Evolutionary conservation across 2,329 filamentous ascomycete genomes (phyloP).

Genomic region (Mariannaea sp.): DNA sequence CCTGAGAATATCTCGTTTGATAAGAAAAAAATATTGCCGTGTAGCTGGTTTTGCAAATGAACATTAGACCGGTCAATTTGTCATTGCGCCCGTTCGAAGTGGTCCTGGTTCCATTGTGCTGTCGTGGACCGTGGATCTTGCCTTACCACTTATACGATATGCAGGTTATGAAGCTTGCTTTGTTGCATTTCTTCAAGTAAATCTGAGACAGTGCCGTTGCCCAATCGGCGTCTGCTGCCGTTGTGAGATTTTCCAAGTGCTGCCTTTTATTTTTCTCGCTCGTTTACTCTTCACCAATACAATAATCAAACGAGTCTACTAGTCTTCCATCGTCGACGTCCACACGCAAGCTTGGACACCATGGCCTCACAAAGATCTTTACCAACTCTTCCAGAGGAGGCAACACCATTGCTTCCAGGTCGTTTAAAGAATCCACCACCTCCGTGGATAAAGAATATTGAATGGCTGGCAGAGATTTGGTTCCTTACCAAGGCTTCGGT

Average conservation of each 20-base stretch:
- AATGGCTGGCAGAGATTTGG: slow-evolving; percentile 34
- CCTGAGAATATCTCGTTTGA: not conserved
- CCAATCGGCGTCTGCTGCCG: not conserved
- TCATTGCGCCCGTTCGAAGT: not conserved
- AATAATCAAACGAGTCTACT: too few relatives aligned
- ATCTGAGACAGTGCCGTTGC: not conserved
- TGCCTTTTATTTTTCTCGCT: too few relatives aligned
- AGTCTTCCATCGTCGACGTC: not conserved
- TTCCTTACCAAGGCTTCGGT: slow-evolving; percentile 70
- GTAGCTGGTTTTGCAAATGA: too few relatives aligned
- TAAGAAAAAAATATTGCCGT: not conserved
- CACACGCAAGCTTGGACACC: not conserved
- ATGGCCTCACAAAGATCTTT: not conserved
- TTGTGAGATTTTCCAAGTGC: not conserved
- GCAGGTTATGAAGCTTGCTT: not conserved
- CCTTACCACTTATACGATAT: not conserved
- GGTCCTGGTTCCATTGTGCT: not conserved
- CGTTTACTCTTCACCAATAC: too few relatives aligned
- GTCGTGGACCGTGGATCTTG: not conserved
- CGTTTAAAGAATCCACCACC: not conserved
- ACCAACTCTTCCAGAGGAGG: slow-evolving; percentile 23
- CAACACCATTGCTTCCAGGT: slow-evolving; percentile 23
- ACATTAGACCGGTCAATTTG: not conserved
- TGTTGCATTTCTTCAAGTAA: not conserved
- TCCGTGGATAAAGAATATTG: not conserved